Percentiles rank a stretch among this genome's conserved stretches.
Conservation (phyloP, 2,329 filamentous ascomycete species). For the Nemania serpens region DNA sequence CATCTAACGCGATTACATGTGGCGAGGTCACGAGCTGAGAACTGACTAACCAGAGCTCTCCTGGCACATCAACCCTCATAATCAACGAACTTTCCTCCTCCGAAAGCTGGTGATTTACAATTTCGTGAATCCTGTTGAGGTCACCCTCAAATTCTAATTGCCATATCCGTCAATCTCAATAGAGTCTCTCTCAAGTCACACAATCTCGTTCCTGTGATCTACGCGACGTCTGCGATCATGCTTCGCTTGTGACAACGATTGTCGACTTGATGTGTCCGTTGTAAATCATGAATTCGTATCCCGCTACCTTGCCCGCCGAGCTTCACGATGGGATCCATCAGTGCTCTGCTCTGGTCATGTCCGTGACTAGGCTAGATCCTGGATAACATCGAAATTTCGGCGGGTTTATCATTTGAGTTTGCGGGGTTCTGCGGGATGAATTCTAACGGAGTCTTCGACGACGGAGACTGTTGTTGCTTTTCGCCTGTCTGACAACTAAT, state of each 20-base stretch:
- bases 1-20: not conserved
- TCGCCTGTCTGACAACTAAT: not conserved
- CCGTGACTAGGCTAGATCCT: not conserved
- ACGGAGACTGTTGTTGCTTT: not conserved
- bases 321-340: conserved; percentile 1
- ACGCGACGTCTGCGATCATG: not conserved
- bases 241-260: not conserved
- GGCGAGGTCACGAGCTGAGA: not conserved
- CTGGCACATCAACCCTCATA: not conserved
- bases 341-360: not conserved
- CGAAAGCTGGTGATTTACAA: not conserved
- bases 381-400: not conserved
- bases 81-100: not conserved
- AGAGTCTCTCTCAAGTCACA: not conserved
- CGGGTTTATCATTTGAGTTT: conserved; percentile 6
- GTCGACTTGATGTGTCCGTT: not conserved
- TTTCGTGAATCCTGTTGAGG: not conserved
- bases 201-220: not conserved
- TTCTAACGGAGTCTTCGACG: not conserved
- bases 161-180: not conserved
- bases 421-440: not conserved
- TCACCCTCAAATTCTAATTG: not conserved
- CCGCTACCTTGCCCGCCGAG: too few relatives aligned
- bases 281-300: not conserved
- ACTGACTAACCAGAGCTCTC: too few relatives aligned